phyloP scores from a whole-genome alignment of 768 basidiomycete genomes.

The Vishniacozyma victoriae region DNA sequence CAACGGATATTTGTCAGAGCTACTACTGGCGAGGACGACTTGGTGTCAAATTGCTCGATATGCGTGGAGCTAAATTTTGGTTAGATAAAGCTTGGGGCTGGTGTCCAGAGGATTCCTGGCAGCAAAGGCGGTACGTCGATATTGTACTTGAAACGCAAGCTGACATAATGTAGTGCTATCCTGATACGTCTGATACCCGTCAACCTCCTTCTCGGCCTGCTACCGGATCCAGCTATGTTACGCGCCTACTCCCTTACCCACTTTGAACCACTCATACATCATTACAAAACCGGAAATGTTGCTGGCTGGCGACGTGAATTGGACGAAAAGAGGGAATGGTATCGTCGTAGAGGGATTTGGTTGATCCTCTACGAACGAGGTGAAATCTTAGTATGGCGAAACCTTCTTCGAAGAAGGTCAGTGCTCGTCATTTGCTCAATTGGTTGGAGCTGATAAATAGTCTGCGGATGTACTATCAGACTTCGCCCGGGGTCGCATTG shows the following conservation, averaged over 20 bases:
- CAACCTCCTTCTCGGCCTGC: conserved; percentile 28
- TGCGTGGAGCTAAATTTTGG: conserved; percentile 25
- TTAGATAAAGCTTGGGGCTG: conserved; percentile 30
- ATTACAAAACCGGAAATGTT: conserved; percentile 24
- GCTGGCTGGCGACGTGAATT: conserved; percentile 25
- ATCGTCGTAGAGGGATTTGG: conserved; percentile 29
- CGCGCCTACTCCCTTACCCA: conserved; percentile 18
- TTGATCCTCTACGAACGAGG: conserved; percentile 37
- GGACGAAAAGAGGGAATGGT: conserved; percentile 27
- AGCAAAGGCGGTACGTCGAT: conserved; percentile 25
- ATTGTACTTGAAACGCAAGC: background rate
- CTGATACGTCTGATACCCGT: conserved; percentile 35
- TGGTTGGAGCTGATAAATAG: background rate
- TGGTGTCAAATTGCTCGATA: conserved; percentile 26
- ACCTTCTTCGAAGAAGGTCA: conserved; percentile 19
- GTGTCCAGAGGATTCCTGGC: conserved; percentile 21
- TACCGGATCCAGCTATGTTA: conserved; percentile 18
- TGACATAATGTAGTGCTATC: conserved; percentile 23
- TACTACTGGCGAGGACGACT: conserved; percentile 39
- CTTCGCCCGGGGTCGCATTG: conserved; percentile 9
- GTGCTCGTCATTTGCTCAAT: background rate
- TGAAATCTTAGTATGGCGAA: conserved; percentile 39
- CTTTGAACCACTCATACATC: conserved; percentile 26
- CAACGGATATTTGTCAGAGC: conserved; percentile 30
- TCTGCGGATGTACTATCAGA: conserved; percentile 20